Base-by-base conservation (phyloP, 164 flowering plant species). In the Warburgia ugandensis region DNA sequence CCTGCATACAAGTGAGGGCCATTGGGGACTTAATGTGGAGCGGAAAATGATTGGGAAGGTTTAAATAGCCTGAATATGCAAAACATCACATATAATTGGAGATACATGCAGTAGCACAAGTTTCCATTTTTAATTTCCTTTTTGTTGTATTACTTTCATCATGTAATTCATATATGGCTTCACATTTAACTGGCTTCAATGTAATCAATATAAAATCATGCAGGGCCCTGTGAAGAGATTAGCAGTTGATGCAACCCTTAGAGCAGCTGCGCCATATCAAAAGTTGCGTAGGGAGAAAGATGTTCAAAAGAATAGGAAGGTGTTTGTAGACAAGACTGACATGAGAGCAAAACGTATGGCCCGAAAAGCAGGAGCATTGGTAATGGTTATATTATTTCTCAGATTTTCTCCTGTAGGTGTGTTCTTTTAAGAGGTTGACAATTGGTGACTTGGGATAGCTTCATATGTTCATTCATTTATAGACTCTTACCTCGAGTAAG, bases 311-410 rank as follows among this genome's bases (percentile, higher is more conserved):
- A 72, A 2, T 58, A 78, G 82, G 68, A 87, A 77, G 73, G 95
- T 87, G 29, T 91, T 52, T 71, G 95, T 91, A 3, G 96, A 91
- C 69, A 87, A 91, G 71, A 70, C 79, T 32, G 98, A 91, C 68
- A 91, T 91, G 98, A 73, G 98, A 64, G 98, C 94, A 36, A 91
- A 91, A 72, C 66, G 98, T 69, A 91, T 91, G 98, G 96, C 96
- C 50, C 70, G 98, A 37, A 91, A 91, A 81, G 98, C 98, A 7
- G 98, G 98, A 73, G 98, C 98, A 29, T 61, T 91, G 95, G 98
- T 91, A 87, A 49, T 54, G 43, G 36, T 41, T 6, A 30, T 27
- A 22, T 41, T 39, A 28, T 54, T 40, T 21, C 13, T 14, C 23
- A 27, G 11, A 43, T 3, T 16, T 4, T 39, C 3, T 39, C 9